Percentiles rank a stretch among this genome's conserved stretches.
These are phyloP conservation scores for Termitomyces sp. DNA, from an alignment of 768 basidiomycete species.

Conservation along the genomic window DNA sequence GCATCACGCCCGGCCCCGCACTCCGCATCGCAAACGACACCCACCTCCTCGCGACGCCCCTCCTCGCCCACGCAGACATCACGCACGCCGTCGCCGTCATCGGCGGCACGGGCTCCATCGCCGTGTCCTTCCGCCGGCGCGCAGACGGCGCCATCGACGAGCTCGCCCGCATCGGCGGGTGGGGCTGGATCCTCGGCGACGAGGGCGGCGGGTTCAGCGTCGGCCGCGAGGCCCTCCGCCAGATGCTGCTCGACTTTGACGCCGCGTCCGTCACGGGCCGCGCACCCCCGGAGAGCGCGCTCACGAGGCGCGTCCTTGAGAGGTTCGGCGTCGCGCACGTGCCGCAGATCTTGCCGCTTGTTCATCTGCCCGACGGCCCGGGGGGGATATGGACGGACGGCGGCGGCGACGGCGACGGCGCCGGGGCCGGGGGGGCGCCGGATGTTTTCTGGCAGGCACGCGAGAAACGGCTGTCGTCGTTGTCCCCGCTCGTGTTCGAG, in stretches of 20 bases:
- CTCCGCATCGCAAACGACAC: constrained; percentile 78
- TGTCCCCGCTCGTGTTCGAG: constrained; percentile 72
- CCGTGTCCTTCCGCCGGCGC: constrained; percentile 54
- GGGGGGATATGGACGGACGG: background rate
- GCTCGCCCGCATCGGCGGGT: constrained; percentile 69
- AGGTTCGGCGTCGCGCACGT: constrained; percentile 51
- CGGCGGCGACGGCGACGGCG: background rate
- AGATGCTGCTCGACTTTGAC: constrained; percentile 56
- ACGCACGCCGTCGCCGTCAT: constrained; percentile 66
- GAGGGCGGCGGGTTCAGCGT: constrained; percentile 82
- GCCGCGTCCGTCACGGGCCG: constrained; percentile 33
- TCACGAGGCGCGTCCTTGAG: constrained; percentile 44
- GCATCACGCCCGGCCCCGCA: constrained; percentile 46
- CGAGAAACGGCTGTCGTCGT: constrained; percentile 71
- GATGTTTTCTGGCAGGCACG: constrained; percentile 41
- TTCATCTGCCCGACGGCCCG: constrained; percentile 54
- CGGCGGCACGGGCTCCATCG: constrained; percentile 77
- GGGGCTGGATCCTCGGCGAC: constrained; percentile 84
- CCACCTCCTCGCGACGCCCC: constrained; percentile 76
- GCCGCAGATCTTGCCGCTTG: constrained; percentile 57
- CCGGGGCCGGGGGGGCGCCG: constrained; percentile 18
- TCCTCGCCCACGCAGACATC: constrained; percentile 55
- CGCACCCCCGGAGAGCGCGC: constrained; percentile 26
- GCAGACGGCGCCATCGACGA: constrained; percentile 40
- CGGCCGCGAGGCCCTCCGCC: constrained; percentile 69